Percentiles rank a stretch among this genome's conserved stretches.
Conservation (phyloP, 345 rosid species). For the Bruguiera sexangula region DNA sequence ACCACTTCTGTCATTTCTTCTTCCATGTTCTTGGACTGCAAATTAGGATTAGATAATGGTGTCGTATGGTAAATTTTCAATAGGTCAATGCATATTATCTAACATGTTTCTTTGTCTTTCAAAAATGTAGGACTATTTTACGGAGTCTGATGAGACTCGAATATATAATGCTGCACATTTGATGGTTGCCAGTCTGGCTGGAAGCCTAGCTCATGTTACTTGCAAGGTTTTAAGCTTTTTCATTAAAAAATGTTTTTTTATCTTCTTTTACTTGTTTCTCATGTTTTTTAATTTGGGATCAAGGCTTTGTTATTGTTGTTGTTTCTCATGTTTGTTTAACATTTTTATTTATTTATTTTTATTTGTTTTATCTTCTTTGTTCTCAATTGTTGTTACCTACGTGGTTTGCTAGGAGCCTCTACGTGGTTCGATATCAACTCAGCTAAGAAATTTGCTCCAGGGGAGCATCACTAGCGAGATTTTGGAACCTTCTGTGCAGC, state of each 20-base stretch:
- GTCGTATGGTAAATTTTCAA: no score
- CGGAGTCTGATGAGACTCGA: slow-evolving; percentile 87
- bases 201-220: slow-evolving; percentile 97
- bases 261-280: slow-evolving; percentile 1
- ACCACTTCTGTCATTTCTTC: background rate
- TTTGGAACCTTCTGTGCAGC: slow-evolving; percentile 89
- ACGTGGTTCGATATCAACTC: slow-evolving; percentile 82
- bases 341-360: background rate
- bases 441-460: slow-evolving; percentile 73
- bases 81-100: background rate
- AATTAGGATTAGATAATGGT: no score
- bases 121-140: slow-evolving; percentile 67
- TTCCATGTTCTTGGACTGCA: background rate
- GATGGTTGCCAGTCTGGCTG: slow-evolving; percentile 99
- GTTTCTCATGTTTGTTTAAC: background rate
- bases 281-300: background rate
- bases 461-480: slow-evolving; percentile 59
- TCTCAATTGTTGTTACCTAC: background rate
- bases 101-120: background rate
- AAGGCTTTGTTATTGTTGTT: background rate
- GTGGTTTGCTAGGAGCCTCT: slow-evolving; percentile 72
- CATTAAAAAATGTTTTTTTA: background rate
- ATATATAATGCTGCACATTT: slow-evolving; percentile 90
- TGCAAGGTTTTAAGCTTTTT: slow-evolving; percentile 68
- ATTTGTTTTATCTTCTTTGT: background rate